Percentiles rank a stretch among this genome's conserved stretches.
These are phyloP conservation scores for Capronia coronata DNA, from an alignment of 2,329 filamentous ascomycete genomes.

Conservation along the genomic window DNA sequence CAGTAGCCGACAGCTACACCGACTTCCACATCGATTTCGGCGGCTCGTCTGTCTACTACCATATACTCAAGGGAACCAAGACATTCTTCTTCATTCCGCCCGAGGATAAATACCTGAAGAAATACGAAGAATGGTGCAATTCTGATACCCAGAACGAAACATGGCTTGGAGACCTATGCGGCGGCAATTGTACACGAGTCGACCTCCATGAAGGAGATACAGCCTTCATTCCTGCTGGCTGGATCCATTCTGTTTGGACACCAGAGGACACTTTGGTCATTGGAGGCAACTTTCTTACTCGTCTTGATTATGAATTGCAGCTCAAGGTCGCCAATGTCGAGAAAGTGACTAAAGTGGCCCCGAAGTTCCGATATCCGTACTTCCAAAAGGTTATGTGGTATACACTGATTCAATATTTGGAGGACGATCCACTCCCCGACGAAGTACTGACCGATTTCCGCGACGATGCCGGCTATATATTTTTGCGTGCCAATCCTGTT, in stretches of 20 bases:
- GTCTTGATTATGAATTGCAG: conserved; percentile 60
- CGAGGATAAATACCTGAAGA: conserved; percentile 61
- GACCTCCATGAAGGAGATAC: conserved; percentile 62
- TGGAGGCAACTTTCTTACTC: conserved; percentile 63
- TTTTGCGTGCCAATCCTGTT: conserved; percentile 49
- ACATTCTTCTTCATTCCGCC: conserved; percentile 67
- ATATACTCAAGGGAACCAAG: conserved; percentile 62
- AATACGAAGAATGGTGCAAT: conserved; percentile 65
- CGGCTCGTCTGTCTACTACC: conserved; percentile 64
- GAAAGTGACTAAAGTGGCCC: conserved; percentile 59
- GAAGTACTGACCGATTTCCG: conserved; percentile 51
- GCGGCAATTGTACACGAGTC: conserved; percentile 61
- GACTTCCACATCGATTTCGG: conserved; percentile 69
- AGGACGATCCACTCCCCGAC: conserved; percentile 57
- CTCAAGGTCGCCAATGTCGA: conserved; percentile 60
- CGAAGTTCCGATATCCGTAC: conserved; percentile 61
- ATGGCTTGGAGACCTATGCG: conserved; percentile 55
- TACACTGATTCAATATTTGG: conserved; percentile 57
- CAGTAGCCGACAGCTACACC: conserved; percentile 63
- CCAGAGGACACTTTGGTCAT: conserved; percentile 63
- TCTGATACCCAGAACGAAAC: conserved; percentile 60
- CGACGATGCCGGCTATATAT: conserved; percentile 47
- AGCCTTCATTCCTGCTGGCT: conserved; percentile 64
- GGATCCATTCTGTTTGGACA: conserved; percentile 68
- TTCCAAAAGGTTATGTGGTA: conserved; percentile 66